Evolutionary conservation across 2,329 filamentous ascomycete genomes (phyloP), one percentile per base, ranked within the genome.

Genomic region (Diaporthe eres): DNA sequence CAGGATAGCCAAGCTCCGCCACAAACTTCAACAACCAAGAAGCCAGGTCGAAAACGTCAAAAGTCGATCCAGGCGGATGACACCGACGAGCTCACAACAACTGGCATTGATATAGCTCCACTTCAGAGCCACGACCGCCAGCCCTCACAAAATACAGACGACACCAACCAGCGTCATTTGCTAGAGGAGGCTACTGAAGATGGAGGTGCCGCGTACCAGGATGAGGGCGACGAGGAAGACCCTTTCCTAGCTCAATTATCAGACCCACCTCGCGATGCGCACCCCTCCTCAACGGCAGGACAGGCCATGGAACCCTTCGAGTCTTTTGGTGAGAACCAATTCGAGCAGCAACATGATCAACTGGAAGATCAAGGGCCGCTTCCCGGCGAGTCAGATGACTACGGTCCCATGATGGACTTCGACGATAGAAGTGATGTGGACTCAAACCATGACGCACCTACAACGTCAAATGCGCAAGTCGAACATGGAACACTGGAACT

Each of bases 11-110:
- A 42, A n/a, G 65, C n/a, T n/a, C 65, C n/a, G 34, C 1, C 81
- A 80, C 57, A 78, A 72, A 31, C 51, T 44, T 79, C 81, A 25
- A 79, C 78, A 39, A 53, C 70, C 10, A 80, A 79, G 70, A 83
- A 82, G 72, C 80, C 82, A 60, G 82, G 82, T 8, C 80, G 83
- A 2, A 82, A 81, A 10, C 80, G 82, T 44, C 82, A 82, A 22
- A 77, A 79, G 71, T 77, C 79, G 10, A 68, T 80, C 53, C 75
- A 70, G 8, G 76, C 78, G 12, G 79, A 80, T 10, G 80, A 81
- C 55, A 79, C 82, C 53, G 80, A 80, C 39, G 79, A 76, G 51
- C 78, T 82, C 34, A 28, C 57, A 31, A 34, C 51, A 37, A n/a
- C 39, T 51, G 61, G 37, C 34, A 22, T 58, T 15, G 22, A 55